Evolutionary conservation across 371 early-diverging fungal species (phyloP), one percentile per base, ranked within the genome.

Genomic region (Circinella umbellata): DNA sequence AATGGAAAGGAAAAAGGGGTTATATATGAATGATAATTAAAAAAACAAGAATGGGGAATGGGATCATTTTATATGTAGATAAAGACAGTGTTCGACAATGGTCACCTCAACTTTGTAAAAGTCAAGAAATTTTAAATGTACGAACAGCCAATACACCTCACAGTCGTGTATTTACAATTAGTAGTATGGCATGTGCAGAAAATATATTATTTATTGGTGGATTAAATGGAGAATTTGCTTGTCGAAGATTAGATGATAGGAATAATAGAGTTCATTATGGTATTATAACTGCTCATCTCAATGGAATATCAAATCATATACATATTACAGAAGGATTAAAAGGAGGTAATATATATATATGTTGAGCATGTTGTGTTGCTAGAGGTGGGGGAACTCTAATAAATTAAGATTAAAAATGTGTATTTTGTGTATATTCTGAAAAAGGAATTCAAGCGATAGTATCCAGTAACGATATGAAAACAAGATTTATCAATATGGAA

Each of bases 241-340:
- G 63, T 20, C 64, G 71, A 47, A 61, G 77, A 13, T n/a, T 80
- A 14, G 76, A 77, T 71, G 68, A 71, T 61, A 69, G 38, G 48
- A 47, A 15, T 6, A 72, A 61, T 14, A 69, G 48, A 46, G 70
- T 73, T 14, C 79, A 64, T 61, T 80, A 69, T 63, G 88, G 87
- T 5, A 63, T 74, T 15, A 84, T 79, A 39, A 55, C 68, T 14
- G 67, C 77, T 61, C 71, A 79, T 35, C 68, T 63, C 18, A 76
- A 61, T 46, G 92, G 90, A 8, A 92, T 91, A 42, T 87, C 88
- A 47, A 93, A 90, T 70, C 91, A 93, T 70, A 80, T 85, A 0
- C 83, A 92, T 18, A 79, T 91, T 4, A 69, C 69, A 0, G 42
- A 66, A 3, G 66, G 72, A 4, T 76, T 82, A n/a, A 69, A 69